Base-by-base conservation (phyloP, 2,329 filamentous ascomycete genomes). In the Lojkania enalia region DNA sequence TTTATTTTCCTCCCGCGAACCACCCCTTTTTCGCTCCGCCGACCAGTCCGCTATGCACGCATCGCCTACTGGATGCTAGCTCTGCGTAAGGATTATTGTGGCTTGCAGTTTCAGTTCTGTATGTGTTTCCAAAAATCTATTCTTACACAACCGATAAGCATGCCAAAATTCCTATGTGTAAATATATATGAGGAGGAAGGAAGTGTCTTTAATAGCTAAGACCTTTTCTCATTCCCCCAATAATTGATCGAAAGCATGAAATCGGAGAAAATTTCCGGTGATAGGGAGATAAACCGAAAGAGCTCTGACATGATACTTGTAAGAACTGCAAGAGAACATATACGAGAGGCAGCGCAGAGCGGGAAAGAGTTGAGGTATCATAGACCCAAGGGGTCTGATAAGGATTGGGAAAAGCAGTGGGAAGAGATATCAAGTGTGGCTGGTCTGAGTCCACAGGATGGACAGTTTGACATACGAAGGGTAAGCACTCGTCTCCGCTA, bases 351-450 rank as follows among this genome's bases (percentile, higher is more conserved):
- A 33, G 30, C 15, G 15, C 15, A 33, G 30, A 33, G 30, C 15
- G 15, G 30, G 30, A 33, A 33, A 33, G 30, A 33, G 30, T 33
- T 33, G 15, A 33, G 15, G 30, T 33, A 33, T 33, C 15, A 33
- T 33, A 33, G 30, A 33, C 30, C 30, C 15, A 33, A 33, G 30
- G 30, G n/a, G 30, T 33, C 30, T 33, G 15, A 33, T 33, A 33
- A 33, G 30, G 30, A 33, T 9, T 33, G 15, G 15, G 30, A 33
- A 33, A 33, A 33, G 30, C 16, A 33, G 30, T 33, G 15, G 30
- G 30, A 16, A 33, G 30, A 33, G 30, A 33, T 33, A 33, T 33
- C 15, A 33, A 33, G 30, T 33, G 15, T 16, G 15, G 30, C 30
- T 33, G 15, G 30, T 33, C 30, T 33, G 15, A 33, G 30, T 33